These are phyloP conservation scores for Suhomyces bokatorum DNA, from an alignment of 1,139 yeast genomes.

Conservation along the genomic window DNA sequence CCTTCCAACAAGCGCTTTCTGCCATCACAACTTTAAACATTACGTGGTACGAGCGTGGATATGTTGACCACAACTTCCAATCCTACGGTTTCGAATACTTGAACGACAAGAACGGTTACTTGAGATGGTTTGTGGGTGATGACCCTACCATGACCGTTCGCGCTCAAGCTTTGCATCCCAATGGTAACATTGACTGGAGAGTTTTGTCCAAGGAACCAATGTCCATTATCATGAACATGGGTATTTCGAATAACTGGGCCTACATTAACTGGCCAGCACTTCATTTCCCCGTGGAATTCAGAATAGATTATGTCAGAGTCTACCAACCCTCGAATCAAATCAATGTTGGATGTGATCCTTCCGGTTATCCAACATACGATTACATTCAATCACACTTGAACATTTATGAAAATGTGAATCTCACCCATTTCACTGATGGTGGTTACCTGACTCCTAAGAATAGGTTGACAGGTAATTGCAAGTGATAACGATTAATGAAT, in stretches of 20 bases:
- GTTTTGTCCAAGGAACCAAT: slow-evolving; percentile 80
- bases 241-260: slow-evolving; percentile 80
- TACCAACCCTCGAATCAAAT: slow-evolving; percentile 64
- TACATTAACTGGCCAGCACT: slow-evolving; percentile 76
- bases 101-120: slow-evolving; percentile 70
- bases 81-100: slow-evolving; percentile 75
- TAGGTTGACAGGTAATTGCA: slow-evolving; percentile 27
- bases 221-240: slow-evolving; percentile 76
- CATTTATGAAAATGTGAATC: slow-evolving; percentile 63
- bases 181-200: slow-evolving; percentile 81
- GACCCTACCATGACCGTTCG: slow-evolving; percentile 63
- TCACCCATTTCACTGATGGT: slow-evolving; percentile 65
- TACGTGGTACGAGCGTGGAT: slow-evolving; percentile 68
- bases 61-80: slow-evolving; percentile 51
- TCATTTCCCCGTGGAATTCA: slow-evolving; percentile 65
- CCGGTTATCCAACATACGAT: slow-evolving; percentile 67
- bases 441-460: slow-evolving; percentile 66
- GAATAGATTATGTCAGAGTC: slow-evolving; percentile 73
- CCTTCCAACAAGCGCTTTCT: slow-evolving; percentile 81
- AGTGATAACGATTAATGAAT: slow-evolving; percentile 8
- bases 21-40: slow-evolving; percentile 69
- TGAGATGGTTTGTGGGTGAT: slow-evolving; percentile 80
- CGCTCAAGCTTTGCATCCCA: slow-evolving; percentile 69
- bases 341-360: slow-evolving; percentile 73
- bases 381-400: slow-evolving; percentile 64